These are phyloP conservation scores for Nepenthes gracilis DNA, from an alignment of 148 eudicot species.

Conservation along the genomic window DNA sequence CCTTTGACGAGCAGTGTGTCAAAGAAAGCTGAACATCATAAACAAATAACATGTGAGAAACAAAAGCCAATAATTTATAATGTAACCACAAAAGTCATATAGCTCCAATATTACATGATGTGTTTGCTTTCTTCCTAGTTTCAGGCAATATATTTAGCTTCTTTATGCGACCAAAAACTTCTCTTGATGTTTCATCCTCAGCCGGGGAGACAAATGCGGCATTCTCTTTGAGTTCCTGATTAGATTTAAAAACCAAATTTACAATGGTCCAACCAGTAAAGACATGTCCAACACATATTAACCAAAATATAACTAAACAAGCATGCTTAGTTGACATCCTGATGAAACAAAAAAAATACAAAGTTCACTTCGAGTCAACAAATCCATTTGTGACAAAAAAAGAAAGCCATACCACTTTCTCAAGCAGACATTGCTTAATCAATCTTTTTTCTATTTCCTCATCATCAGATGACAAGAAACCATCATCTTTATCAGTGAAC, in stretches of 20 bases:
- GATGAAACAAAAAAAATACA: background rate
- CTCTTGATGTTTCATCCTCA: slow-evolving; percentile 56
- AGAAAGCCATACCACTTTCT: slow-evolving; percentile 29
- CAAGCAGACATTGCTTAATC: slow-evolving; percentile 37
- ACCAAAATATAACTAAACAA: background rate
- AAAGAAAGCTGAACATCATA: slow-evolving; percentile 46
- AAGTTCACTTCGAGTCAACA: too few relatives aligned
- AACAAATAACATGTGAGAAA: slow-evolving; percentile 4
- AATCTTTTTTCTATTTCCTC: slow-evolving; percentile 57
- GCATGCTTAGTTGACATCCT: background rate
- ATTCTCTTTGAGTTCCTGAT: slow-evolving; percentile 32
- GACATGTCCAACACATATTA: background rate
- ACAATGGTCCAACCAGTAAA: background rate
- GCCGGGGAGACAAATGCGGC: slow-evolving; percentile 31
- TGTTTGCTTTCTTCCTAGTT: slow-evolving; percentile 55
- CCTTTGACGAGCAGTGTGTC: slow-evolving; percentile 44
- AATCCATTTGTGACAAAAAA: background rate
- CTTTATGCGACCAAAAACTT: slow-evolving; percentile 73
- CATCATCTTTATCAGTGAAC: slow-evolving; percentile 76
- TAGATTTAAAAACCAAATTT: slow-evolving; percentile 3
- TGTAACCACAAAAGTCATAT: background rate
- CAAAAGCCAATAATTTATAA: slow-evolving; percentile 2
- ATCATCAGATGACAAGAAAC: slow-evolving; percentile 63
- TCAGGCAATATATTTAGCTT: slow-evolving; percentile 62
- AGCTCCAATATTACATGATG: slow-evolving; percentile 38